These are phyloP conservation scores for Spathaspora arborariae DNA, from an alignment of 805 yeast species.

Conservation along the genomic window DNA sequence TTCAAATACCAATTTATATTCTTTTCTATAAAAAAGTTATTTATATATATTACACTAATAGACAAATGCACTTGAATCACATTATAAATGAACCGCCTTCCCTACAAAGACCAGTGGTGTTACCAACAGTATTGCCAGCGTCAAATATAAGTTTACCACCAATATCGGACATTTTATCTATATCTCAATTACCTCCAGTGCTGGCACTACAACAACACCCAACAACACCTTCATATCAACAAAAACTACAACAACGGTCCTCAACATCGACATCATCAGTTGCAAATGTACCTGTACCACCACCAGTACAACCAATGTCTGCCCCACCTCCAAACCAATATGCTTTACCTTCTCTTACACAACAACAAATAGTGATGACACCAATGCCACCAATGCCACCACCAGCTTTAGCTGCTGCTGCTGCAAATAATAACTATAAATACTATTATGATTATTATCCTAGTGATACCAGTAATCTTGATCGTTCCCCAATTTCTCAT, in stretches of 20 bases:
- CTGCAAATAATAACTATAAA: not conserved
- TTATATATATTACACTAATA: not conserved
- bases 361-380: slow-evolving; percentile 1
- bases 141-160: slow-evolving; percentile 31
- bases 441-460: slow-evolving; percentile 2
- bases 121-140: slow-evolving; percentile 4
- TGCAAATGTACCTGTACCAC: slow-evolving; percentile 4
- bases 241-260: slow-evolving; percentile 3
- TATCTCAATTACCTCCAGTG: slow-evolving; percentile 7
- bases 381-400: not conserved
- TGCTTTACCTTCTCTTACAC: slow-evolving; percentile 4
- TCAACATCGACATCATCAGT: not conserved
- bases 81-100: not conserved
- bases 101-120: not conserved
- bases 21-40: not conserved
- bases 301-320: slow-evolving; percentile 5
- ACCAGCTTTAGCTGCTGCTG: too few species aligned
- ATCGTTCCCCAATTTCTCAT: slow-evolving; percentile 2
- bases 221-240: slow-evolving; percentile 1
- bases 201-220: slow-evolving; percentile 6
- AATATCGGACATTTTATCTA: slow-evolving; percentile 34
- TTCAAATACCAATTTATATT: not conserved
- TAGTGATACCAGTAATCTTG: not conserved
- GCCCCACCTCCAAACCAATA: slow-evolving; percentile 4
- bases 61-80: slow-evolving; percentile 1